Evolutionary conservation across 129 eudicot genomes (phyloP).

Genomic region (Chrysanthemum lavandulifolium): DNA sequence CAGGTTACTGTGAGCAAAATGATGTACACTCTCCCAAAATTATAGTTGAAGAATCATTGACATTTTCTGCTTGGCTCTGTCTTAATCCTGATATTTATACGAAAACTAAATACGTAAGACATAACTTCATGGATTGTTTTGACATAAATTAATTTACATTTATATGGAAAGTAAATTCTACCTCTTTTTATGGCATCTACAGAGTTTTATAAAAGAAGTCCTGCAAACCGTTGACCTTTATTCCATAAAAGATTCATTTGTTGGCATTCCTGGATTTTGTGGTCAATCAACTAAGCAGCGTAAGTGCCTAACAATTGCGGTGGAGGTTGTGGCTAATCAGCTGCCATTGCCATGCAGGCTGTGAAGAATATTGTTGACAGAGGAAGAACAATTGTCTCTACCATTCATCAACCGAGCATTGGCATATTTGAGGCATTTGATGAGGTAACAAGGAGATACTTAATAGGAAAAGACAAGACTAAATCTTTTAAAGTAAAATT

Average conservation of each 20-base stretch:
- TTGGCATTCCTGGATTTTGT: constrained; percentile 40
- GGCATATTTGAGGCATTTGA: constrained; percentile 48
- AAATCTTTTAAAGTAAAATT: no score
- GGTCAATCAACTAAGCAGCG: constrained; percentile 45
- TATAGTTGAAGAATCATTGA: constrained; percentile 73
- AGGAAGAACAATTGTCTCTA: constrained; percentile 44
- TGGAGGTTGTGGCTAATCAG: constrained; percentile 45
- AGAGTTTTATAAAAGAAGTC: constrained; percentile 28
- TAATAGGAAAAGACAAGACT: no score
- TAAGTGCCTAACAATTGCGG: constrained; percentile 42
- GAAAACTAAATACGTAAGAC: constrained; percentile 51
- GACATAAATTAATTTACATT: not conserved
- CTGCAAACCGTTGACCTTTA: constrained; percentile 30
- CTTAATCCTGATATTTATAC: constrained; percentile 66
- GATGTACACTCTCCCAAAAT: constrained; percentile 80
- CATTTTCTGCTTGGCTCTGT: constrained; percentile 88
- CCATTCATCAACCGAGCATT: constrained; percentile 48
- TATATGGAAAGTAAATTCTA: not conserved
- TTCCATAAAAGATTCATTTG: constrained; percentile 27
- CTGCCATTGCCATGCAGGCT: constrained; percentile 46
- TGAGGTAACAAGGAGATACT: constrained; percentile 32
- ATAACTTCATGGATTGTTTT: not conserved
- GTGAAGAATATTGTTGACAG: constrained; percentile 40
- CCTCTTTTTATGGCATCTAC: not conserved
- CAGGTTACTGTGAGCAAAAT: constrained; percentile 84